Evolutionary conservation across 768 basidiomycete genomes (phyloP).

Genomic region (Lactifluus subvellereus): DNA sequence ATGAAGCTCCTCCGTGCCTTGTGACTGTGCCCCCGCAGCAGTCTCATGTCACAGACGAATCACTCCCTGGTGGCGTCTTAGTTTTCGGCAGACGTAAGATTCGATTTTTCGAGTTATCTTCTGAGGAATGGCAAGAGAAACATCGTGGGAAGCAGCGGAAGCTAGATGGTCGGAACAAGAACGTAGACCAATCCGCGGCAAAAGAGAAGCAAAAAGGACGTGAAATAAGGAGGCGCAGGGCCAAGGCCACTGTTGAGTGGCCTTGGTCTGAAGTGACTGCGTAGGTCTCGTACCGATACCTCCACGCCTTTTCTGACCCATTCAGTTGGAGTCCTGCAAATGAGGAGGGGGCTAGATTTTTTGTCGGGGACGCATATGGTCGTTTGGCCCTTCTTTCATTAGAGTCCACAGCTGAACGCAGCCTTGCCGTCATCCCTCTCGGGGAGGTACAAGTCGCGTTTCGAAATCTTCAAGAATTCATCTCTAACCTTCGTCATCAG

Average conservation of each 20-base stretch:
- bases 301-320: slow-evolving; percentile 4
- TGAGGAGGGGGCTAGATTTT: slow-evolving; percentile 39
- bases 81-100: slow-evolving; percentile 65
- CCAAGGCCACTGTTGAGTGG: slow-evolving; percentile 58
- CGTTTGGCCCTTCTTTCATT: slow-evolving; percentile 61
- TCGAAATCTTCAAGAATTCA: not conserved
- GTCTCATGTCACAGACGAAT: slow-evolving; percentile 28
- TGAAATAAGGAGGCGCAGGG: slow-evolving; percentile 48
- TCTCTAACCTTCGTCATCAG: slow-evolving; percentile 34
- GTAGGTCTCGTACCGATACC: slow-evolving; percentile 38
- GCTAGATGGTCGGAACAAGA: slow-evolving; percentile 46
- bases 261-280: slow-evolving; percentile 69
- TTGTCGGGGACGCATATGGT: slow-evolving; percentile 70
- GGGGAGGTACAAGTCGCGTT: slow-evolving; percentile 56
- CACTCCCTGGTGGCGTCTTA: slow-evolving; percentile 59
- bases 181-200: slow-evolving; percentile 41
- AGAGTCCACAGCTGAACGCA: slow-evolving; percentile 34
- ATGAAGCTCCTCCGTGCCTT: slow-evolving; percentile 27
- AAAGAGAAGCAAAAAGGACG: slow-evolving; percentile 53
- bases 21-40: slow-evolving; percentile 34
- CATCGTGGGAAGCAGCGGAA: slow-evolving; percentile 51
- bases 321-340: slow-evolving; percentile 50
- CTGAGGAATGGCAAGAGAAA: slow-evolving; percentile 43
- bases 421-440: slow-evolving; percentile 52
- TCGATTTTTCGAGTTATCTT: slow-evolving; percentile 53